Percentiles rank a stretch among this genome's conserved stretches.
phyloP scores from a whole-genome alignment of 1,284 basidiomycete species.

The Malassezia restricta region DNA sequence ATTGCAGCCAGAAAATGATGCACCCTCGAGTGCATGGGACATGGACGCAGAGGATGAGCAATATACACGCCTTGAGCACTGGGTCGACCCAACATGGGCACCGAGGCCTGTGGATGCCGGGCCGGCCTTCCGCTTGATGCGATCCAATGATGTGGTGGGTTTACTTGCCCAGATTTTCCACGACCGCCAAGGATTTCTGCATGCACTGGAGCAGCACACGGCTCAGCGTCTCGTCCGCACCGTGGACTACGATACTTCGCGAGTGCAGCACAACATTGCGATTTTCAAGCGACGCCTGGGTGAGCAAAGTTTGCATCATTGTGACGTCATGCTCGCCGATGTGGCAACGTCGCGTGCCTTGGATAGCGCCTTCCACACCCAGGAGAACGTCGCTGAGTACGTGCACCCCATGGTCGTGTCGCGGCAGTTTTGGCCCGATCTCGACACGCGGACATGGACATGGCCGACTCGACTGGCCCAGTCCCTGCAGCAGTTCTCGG shows the following conservation, averaged over 20 bases:
- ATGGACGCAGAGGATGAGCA: conserved; percentile 1
- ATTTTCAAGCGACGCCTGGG: conserved; percentile 42
- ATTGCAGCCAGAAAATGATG: conserved; percentile 9
- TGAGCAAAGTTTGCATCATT: conserved; percentile 31
- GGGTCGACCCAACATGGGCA: conserved; percentile 12
- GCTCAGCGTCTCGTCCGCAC: conserved; percentile 37
- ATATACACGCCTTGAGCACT: conserved; percentile 15
- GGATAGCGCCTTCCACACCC: conserved; percentile 23
- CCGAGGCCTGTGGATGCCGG: conserved; percentile 21
- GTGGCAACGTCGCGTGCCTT: conserved; percentile 25
- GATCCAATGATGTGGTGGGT: conserved; percentile 35
- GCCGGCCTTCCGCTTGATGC: conserved; percentile 30
- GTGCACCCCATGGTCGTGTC: conserved; percentile 37
- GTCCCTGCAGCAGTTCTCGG: conserved; percentile 21
- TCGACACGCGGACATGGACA: conserved; percentile 20
- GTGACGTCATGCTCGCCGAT: conserved; percentile 45
- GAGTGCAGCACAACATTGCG: conserved; percentile 36
- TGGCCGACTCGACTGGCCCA: conserved; percentile 24
- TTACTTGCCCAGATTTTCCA: conserved; percentile 43
- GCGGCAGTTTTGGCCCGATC: conserved; percentile 42
- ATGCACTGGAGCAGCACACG: conserved; percentile 37
- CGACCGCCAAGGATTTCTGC: conserved; percentile 36
- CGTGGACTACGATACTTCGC: conserved; percentile 26
- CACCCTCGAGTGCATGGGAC: neutral
- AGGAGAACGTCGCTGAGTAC: neutral